These are phyloP conservation scores for Drosera spatulata DNA, from an alignment of 179 eudicot species.

Conservation along the genomic window DNA sequence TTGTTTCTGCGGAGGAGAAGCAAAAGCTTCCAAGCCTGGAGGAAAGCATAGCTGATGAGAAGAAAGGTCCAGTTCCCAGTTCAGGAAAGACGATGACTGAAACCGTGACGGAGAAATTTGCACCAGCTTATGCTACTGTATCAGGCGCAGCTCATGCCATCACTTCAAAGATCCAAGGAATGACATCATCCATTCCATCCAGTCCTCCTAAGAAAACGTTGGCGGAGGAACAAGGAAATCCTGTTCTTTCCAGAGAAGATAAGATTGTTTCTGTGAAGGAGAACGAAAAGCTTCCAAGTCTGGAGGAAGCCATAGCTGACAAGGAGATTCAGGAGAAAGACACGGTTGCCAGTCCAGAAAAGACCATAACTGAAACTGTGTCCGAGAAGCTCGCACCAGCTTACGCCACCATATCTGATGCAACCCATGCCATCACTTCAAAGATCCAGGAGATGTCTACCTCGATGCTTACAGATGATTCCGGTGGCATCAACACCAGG, in stretches of 20 bases:
- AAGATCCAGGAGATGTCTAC: slow-evolving; percentile 29
- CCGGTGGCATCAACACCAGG: background rate
- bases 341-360: slow-evolving; percentile 12
- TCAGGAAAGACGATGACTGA: slow-evolving; percentile 1
- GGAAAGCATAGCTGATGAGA: background rate
- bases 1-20: background rate
- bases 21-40: background rate
- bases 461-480: slow-evolving; percentile 1
- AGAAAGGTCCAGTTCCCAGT: slow-evolving; percentile 3
- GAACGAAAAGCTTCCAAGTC: background rate
- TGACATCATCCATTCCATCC: no score
- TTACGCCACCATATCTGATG: slow-evolving; percentile 32
- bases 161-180: no score
- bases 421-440: slow-evolving; percentile 34
- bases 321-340: slow-evolving; percentile 1
- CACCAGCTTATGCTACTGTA: no score
- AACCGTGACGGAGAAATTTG: no score
- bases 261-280: background rate
- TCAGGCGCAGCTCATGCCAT: no score
- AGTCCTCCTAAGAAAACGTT: no score
- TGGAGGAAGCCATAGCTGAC: background rate
- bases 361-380: slow-evolving; percentile 24
- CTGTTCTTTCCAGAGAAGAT: no score
- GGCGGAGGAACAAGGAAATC: no score
- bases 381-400: slow-evolving; percentile 38